Evolutionary conservation across 176 grass and related monocot species (phyloP).

Genomic region (Musa beccarii): DNA sequence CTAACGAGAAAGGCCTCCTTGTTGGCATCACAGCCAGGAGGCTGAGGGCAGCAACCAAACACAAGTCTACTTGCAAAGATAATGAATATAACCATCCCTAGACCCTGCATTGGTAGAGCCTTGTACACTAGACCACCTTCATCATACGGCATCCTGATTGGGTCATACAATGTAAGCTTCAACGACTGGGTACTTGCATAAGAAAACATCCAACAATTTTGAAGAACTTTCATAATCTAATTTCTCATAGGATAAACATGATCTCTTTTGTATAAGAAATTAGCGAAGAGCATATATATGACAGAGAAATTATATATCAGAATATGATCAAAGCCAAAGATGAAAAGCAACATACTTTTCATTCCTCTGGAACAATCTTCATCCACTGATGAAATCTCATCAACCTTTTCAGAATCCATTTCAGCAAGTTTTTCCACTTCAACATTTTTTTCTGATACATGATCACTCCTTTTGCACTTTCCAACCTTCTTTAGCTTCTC

Average conservation of each 20-base stretch:
- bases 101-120: neutral
- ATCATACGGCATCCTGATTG: neutral
- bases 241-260: neutral
- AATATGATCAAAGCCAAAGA: neutral
- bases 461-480: constrained; percentile 28
- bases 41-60: no score
- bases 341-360: constrained; percentile 47
- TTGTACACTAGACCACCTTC: neutral
- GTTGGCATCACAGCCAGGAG: no score
- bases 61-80: no score
- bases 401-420: constrained; percentile 31
- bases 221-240: neutral
- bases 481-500: constrained; percentile 54
- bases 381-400: constrained; percentile 54
- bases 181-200: neutral
- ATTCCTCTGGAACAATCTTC: constrained; percentile 88
- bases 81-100: neutral
- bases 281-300: constrained; percentile 5
- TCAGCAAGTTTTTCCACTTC: constrained; percentile 30
- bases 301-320: neutral
- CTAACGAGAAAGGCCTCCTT: no score
- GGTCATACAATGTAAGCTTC: neutral
- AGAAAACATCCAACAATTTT: neutral
- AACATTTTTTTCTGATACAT: constrained; percentile 19
- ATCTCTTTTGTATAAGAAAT: neutral